A percentile compares a stretch with the other conserved stretches of the same genome.
Conservation (phyloP, 495 filamentous ascomycete species). For the Bacidia gigantensis region DNA sequence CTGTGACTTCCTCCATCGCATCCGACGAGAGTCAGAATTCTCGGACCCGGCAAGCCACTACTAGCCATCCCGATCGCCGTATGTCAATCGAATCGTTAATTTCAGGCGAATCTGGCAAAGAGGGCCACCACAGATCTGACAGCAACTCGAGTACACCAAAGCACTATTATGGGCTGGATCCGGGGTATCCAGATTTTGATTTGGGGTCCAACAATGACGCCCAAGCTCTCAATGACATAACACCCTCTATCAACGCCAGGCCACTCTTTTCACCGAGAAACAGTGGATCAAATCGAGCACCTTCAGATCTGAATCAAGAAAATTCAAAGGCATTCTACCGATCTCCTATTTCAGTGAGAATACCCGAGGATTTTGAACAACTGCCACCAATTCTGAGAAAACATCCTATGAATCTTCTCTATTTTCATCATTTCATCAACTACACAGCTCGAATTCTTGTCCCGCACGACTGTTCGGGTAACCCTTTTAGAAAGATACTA, state of each 20-base stretch:
- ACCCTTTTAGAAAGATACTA: constrained; percentile 59
- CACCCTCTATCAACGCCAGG: constrained; percentile 5
- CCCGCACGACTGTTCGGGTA: constrained; percentile 60
- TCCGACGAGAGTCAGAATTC: constrained; percentile 15
- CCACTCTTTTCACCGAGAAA: constrained; percentile 19
- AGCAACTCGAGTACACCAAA: constrained; percentile 8
- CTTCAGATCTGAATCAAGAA: constrained; percentile 10
- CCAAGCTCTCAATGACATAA: constrained; percentile 12
- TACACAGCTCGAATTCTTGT: constrained; percentile 65
- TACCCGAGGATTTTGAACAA: constrained; percentile 52
- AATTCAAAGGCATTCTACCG: constrained; percentile 28
- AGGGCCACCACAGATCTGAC: constrained; percentile 4
- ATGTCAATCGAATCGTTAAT: constrained; percentile 32
- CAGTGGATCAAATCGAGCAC: background rate
- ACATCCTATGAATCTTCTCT: constrained; percentile 68
- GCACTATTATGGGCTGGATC: constrained; percentile 49
- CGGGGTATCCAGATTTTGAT: constrained; percentile 54
- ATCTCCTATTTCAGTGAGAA: constrained; percentile 51
- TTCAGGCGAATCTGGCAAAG: constrained; percentile 20
- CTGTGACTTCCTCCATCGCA: constrained; percentile 11
- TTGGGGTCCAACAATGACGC: constrained; percentile 56
- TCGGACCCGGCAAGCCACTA: background rate
- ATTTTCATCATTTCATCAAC: constrained; percentile 67
- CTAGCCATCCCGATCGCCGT: constrained; percentile 18
- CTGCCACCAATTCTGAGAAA: constrained; percentile 51